Percentiles rank a stretch among this genome's conserved stretches.
Evolutionary conservation across 208 protist species (phyloP).

Genomic region (Leishmania tarentolae): DNA sequence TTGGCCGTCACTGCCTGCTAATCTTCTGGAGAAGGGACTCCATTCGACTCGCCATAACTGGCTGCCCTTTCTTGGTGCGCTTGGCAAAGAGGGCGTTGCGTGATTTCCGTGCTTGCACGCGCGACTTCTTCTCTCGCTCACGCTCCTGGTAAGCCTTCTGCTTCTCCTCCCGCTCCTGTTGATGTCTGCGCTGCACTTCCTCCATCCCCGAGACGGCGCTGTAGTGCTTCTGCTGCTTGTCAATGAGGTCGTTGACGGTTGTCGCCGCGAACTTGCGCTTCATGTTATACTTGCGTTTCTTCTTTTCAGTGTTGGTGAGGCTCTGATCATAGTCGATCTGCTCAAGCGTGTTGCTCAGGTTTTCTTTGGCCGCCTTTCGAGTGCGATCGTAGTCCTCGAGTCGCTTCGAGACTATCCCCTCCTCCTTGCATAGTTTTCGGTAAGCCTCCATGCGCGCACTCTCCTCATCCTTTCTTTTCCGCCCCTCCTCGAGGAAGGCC

Average conservation of each 20-base stretch:
- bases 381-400: slow-evolving; percentile 81
- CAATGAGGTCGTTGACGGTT: slow-evolving; percentile 65
- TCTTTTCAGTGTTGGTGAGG: slow-evolving; percentile 87
- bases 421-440: slow-evolving; percentile 76
- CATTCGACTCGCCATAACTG: slow-evolving; percentile 75
- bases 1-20: slow-evolving; percentile 18
- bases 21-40: slow-evolving; percentile 76
- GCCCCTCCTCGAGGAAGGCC: slow-evolving; percentile 57
- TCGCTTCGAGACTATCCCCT: slow-evolving; percentile 83
- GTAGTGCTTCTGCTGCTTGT: slow-evolving; percentile 63
- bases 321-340: slow-evolving; percentile 84
- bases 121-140: slow-evolving; percentile 45
- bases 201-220: slow-evolving; percentile 67
- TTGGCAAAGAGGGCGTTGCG: slow-evolving; percentile 64
- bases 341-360: slow-evolving; percentile 58
- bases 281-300: slow-evolving; percentile 84
- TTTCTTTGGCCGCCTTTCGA: slow-evolving; percentile 37
- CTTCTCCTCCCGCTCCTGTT: slow-evolving; percentile 53
- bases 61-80: slow-evolving; percentile 77
- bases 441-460: slow-evolving; percentile 88
- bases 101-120: slow-evolving; percentile 50
- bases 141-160: slow-evolving; percentile 44
- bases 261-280: slow-evolving; percentile 87
- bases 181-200: slow-evolving; percentile 48
- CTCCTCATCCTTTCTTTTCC: slow-evolving; percentile 78